A percentile compares a stretch with the other conserved stretches of the same genome.
These are phyloP conservation scores for Agarophyton chilense DNA, from an alignment of 23 red algal species.

Conservation along the genomic window DNA sequence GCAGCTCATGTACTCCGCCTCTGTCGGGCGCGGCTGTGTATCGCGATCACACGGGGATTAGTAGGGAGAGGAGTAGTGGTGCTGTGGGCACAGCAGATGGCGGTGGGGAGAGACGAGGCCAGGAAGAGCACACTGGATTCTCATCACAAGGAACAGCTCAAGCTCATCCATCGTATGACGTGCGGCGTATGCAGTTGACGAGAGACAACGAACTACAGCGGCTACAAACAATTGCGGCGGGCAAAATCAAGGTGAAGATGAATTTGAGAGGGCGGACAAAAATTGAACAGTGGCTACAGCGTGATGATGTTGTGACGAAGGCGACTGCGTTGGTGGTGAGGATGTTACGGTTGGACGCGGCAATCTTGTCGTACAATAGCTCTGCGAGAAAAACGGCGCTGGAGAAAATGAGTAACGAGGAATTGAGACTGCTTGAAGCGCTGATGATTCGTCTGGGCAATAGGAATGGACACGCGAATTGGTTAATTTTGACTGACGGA, in stretches of 20 bases:
- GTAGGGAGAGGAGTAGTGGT: neutral
- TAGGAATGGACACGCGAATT: conserved; percentile 25
- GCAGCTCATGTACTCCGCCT: neutral
- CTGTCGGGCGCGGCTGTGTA: neutral
- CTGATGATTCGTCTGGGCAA: conserved; percentile 10
- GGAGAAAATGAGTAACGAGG: conserved; percentile 47
- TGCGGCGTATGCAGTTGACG: neutral
- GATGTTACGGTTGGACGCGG: conserved; percentile 14
- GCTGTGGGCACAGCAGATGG: neutral
- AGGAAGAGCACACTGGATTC: neutral
- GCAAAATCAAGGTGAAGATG: conserved; percentile 39
- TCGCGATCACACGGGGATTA: no score
- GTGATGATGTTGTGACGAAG: neutral
- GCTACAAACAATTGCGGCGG: conserved; percentile 4
- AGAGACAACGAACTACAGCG: conserved; percentile 14
- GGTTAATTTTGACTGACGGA: neutral
- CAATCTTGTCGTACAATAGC: neutral
- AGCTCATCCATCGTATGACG: neutral
- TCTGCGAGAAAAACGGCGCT: neutral
- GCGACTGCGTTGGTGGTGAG: conserved; percentile 31
- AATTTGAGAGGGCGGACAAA: conserved; percentile 38
- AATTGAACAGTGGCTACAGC: conserved; percentile 37
- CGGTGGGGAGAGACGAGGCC: neutral
- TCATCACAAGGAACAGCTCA: no score
- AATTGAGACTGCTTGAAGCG: conserved; percentile 48